Evolutionary conservation across 2,329 filamentous ascomycete genomes (phyloP).

Genomic region (Neopestalotiopsis sp.): DNA sequence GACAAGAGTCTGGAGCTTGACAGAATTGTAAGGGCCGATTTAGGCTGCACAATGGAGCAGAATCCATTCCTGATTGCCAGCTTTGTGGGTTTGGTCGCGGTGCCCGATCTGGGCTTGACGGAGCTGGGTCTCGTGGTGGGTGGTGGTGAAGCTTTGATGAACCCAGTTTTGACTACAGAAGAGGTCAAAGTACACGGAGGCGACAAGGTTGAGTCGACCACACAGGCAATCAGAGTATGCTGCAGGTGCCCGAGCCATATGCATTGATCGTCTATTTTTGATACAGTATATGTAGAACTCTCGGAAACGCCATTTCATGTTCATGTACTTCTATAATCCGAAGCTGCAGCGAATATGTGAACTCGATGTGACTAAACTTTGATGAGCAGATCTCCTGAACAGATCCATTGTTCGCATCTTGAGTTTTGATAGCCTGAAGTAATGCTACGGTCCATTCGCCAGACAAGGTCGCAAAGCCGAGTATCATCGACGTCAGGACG

Average conservation of each 20-base stretch:
- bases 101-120: constrained; percentile 29
- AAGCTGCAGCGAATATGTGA: too few relatives aligned
- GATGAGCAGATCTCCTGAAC: too few relatives aligned
- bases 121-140: constrained; percentile 25
- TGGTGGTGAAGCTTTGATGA: constrained; percentile 18
- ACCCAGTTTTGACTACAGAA: constrained; percentile 19
- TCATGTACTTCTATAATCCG: too few relatives aligned
- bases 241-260: constrained; percentile 21
- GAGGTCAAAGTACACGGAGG: too few relatives aligned
- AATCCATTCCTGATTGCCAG: constrained; percentile 32
- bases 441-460: too few relatives aligned
- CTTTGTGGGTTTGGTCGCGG: constrained; percentile 27
- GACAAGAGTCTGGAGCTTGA: constrained; percentile 27
- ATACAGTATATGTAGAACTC: background rate
- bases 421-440: too few relatives aligned
- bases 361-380: too few relatives aligned
- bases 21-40: constrained; percentile 19
- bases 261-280: background rate
- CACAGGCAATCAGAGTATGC: constrained; percentile 14
- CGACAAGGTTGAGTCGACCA: background rate
- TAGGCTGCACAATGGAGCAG: constrained; percentile 27
- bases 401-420: too few relatives aligned
- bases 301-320: too few relatives aligned
- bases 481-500: too few relatives aligned
- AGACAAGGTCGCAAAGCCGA: too few relatives aligned